A percentile compares a stretch with the other conserved stretches of the same genome.
These are phyloP conservation scores for Aristolochia fimbriata DNA, from an alignment of 164 flowering plant genomes.

Conservation along the genomic window DNA sequence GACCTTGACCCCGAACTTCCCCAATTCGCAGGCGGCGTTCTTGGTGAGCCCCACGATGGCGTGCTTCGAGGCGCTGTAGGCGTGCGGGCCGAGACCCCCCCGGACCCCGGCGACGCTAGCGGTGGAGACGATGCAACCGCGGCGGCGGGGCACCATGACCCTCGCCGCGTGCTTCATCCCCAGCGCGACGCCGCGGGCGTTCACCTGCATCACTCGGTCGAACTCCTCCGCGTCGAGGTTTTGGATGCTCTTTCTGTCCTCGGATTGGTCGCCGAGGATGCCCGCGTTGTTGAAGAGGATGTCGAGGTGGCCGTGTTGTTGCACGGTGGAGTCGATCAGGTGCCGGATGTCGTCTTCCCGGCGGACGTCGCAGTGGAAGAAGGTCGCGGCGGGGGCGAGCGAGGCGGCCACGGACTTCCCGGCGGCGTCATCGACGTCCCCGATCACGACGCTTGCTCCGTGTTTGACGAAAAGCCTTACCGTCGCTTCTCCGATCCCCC, in stretches of 20 bases:
- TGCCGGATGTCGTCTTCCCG: constrained; percentile 46
- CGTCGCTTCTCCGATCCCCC: constrained; percentile 78
- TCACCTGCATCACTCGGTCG: constrained; percentile 55
- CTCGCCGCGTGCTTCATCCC: constrained; percentile 86
- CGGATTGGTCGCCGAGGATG: constrained; percentile 53
- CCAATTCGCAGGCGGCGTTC: constrained; percentile 76
- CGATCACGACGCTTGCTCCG: constrained; percentile 69
- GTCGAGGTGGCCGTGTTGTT: constrained; percentile 49
- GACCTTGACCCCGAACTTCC: constrained; percentile 62
- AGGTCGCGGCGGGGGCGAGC: constrained; percentile 36
- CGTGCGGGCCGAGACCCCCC: constrained; percentile 84
- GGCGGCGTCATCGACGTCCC: constrained; percentile 44
- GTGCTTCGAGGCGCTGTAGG: constrained; percentile 78
- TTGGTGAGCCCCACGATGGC: constrained; percentile 79
- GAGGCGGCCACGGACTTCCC: constrained; percentile 37
- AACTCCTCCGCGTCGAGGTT: constrained; percentile 57
- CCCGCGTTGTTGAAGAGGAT: constrained; percentile 87
- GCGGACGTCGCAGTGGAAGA: constrained; percentile 65
- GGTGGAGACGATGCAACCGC: constrained; percentile 63
- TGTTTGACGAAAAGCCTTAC: constrained; percentile 51
- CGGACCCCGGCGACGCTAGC: constrained; percentile 72
- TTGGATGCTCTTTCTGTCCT: constrained; percentile 50
- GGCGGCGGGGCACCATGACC: constrained; percentile 45
- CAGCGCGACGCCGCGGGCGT: constrained; percentile 53
- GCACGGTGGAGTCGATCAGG: constrained; percentile 31